Percentiles rank a stretch among this genome's conserved stretches.
These are phyloP conservation scores for Chrysophaeum taylorii DNA, from an alignment of 352 stramenopile genomes.

Conservation along the genomic window DNA sequence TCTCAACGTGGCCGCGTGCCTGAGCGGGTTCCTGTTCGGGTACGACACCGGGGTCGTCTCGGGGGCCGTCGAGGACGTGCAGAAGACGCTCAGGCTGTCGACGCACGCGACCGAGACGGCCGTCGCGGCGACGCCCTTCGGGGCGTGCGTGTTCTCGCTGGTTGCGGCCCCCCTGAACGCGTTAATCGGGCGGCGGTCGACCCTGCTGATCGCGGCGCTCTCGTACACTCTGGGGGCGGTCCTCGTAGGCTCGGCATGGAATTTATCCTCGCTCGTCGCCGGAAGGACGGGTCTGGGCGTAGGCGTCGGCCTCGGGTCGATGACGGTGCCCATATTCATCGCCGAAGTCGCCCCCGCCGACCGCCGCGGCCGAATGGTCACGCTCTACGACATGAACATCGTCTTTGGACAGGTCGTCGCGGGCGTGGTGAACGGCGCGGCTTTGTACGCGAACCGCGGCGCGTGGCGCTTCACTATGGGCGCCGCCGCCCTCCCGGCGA, in stretches of 20 bases:
- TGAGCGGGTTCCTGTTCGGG: conserved; percentile 42
- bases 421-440: conserved; percentile 47
- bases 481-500: conserved; percentile 26
- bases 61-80: conserved; percentile 39
- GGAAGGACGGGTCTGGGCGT: conserved; percentile 49
- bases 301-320: conserved; percentile 50
- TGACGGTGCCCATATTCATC: conserved; percentile 58
- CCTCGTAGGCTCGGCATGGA: conserved; percentile 14
- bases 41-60: conserved; percentile 50
- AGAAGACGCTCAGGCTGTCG: conserved; percentile 34
- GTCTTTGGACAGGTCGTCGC: conserved; percentile 52
- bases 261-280: conserved; percentile 15
- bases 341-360: conserved; percentile 50
- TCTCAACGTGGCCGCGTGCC: no score
- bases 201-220: conserved; percentile 4
- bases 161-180: neutral
- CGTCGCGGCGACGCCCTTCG: conserved; percentile 43
- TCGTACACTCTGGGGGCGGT: conserved; percentile 21
- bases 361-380: conserved; percentile 51
- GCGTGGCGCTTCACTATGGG: conserved; percentile 55
- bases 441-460: conserved; percentile 28
- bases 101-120: conserved; percentile 36
- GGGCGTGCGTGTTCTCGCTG: conserved; percentile 23
- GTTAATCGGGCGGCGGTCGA: neutral
- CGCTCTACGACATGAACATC: conserved; percentile 60